Base-by-base conservation (phyloP, 352 stramenopile genomes). In the Phytophthora pinifolia region DNA sequence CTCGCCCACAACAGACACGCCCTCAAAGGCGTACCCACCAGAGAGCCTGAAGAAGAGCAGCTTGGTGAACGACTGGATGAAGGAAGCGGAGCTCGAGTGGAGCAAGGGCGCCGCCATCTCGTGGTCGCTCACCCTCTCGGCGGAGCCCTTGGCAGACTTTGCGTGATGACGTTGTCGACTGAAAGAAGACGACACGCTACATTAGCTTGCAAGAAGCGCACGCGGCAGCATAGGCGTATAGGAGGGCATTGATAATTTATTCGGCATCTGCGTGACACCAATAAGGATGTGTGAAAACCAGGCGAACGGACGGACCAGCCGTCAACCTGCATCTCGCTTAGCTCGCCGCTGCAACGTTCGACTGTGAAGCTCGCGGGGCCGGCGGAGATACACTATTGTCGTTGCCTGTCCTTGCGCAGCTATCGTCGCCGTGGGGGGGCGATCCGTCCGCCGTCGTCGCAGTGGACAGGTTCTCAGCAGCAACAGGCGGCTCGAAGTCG, bases 61-160 rank as follows among this genome's bases (percentile, higher is more conserved):
- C 46, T 84, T 74, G 54, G 55, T 84, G 18, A 63, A 54, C 27
- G 76, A 89, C 20, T 87, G 63, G 67, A 72, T 89, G 39, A 58
- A 81, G 45, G 74, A 87, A 55, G 65, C 76, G 9, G 76, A 89
- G 17, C 50, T 70, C 25, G 70, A 78, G 43, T 89, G 76, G 74
- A 80, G 74, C 64, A 81, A 75, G 50, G 59, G 70, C 6, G 65
- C 70, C 6, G 65, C 70, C 20, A 76, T 72, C 18, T 87, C 76
- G 10, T 87, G 74, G 76, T 87, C 74, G 9, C 76, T 86, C 39
- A 78, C 70, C 18, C 59, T 78, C 44, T 67, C 48, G 10, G 46
- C 45, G 14, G 66, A 75, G 25, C 67, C 72, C 18, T 54, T 83
- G 48, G 73, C 70, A 33, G 69, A 84, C 42, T 82, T 76, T 20